Conservation (phyloP, 768 basidiomycete species). For the Tricholoma hemisulphureum region DNA sequence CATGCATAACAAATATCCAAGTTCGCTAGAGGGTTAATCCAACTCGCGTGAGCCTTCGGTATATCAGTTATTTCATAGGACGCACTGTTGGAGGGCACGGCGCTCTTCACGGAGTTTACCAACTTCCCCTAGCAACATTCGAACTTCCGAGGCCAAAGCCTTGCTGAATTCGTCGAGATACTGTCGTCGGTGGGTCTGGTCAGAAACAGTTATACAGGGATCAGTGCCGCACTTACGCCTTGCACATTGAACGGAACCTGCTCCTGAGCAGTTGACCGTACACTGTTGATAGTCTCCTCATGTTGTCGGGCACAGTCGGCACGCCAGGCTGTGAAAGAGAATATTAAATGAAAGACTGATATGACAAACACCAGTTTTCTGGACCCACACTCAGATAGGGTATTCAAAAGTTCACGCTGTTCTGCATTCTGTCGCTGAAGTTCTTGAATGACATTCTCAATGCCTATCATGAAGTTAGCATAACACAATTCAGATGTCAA, state of each 20-base stretch:
- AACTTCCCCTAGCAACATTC: constrained; percentile 80
- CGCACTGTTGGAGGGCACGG: constrained; percentile 74
- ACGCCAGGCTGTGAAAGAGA: constrained; percentile 52
- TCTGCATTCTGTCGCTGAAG: constrained; percentile 59
- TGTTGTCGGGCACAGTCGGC: constrained; percentile 65
- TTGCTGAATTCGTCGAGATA: constrained; percentile 89
- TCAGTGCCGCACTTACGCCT: constrained; percentile 48
- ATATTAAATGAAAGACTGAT: constrained; percentile 5
- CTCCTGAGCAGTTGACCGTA: constrained; percentile 68
- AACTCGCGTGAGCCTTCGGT: neutral
- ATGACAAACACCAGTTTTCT: neutral
- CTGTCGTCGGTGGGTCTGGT: constrained; percentile 31
- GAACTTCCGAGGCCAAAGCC: constrained; percentile 78
- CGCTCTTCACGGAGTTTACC: constrained; percentile 80
- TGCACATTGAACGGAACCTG: constrained; percentile 84
- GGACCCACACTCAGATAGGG: constrained; percentile 55
- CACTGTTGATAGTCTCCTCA: constrained; percentile 62
- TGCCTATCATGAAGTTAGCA: constrained; percentile 34
- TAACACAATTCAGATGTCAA: neutral
- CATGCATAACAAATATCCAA: constrained; percentile 68
- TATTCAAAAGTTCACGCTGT: constrained; percentile 52
- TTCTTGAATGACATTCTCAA: constrained; percentile 60
- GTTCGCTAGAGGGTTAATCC: constrained; percentile 50
- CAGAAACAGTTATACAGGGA: neutral
- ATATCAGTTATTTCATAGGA: neutral